Percentiles rank a stretch among this genome's conserved stretches.
phyloP scores from a whole-genome alignment of 225 moss, liverwort and hornwort species.

The Sphagnum contortum region DNA sequence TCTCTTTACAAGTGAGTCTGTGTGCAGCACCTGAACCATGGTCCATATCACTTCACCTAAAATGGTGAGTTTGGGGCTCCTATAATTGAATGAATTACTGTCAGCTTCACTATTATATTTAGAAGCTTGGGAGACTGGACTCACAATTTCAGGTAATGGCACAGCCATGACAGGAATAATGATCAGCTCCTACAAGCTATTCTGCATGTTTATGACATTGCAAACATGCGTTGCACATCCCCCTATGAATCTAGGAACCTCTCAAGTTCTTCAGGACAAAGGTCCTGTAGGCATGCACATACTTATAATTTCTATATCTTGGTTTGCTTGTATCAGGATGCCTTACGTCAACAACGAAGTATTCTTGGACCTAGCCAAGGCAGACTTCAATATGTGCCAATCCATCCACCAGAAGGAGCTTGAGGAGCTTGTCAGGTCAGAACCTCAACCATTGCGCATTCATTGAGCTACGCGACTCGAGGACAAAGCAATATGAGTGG shows the following conservation, averaged over 20 bases:
- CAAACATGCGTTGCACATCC: too few relatives aligned
- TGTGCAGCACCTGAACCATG: too few relatives aligned
- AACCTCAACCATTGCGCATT: background rate
- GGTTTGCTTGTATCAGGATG: slow-evolving; percentile 21
- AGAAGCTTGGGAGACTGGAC: background rate
- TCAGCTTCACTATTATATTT: background rate
- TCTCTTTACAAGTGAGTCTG: slow-evolving; percentile 20
- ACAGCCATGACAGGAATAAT: background rate
- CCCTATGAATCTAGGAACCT: too few relatives aligned
- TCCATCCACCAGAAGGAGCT: slow-evolving; percentile 41
- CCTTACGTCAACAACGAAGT: slow-evolving; percentile 35
- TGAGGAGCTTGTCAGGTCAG: slow-evolving; percentile 23
- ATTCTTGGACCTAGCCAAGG: slow-evolving; percentile 43
- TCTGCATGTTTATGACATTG: too few relatives aligned
- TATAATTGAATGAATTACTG: background rate
- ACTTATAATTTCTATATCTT: background rate
- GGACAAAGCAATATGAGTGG: background rate
- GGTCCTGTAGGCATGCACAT: too few relatives aligned
- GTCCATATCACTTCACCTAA: too few relatives aligned
- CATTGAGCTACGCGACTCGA: background rate
- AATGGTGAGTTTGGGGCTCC: too few relatives aligned
- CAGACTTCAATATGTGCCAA: slow-evolving; percentile 57
- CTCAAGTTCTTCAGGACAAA: background rate
- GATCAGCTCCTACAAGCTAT: background rate
- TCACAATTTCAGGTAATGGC: background rate